These are phyloP conservation scores for Tolypocladium tundrense DNA, from an alignment of 2,329 filamentous ascomycete species.

Conservation along the genomic window DNA sequence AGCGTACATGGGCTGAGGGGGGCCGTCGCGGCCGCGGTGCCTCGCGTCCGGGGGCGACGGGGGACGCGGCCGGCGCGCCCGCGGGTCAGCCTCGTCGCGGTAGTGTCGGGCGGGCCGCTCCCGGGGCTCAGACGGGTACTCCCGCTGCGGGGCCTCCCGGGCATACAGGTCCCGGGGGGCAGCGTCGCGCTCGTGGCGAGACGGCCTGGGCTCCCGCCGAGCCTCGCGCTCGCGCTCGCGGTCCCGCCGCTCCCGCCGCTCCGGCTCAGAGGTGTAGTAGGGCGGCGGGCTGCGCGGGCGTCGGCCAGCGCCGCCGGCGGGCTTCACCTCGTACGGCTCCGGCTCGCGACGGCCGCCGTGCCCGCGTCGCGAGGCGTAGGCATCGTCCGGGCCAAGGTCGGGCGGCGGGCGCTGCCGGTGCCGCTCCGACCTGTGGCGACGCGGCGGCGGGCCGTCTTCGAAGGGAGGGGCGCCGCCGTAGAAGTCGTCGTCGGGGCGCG, in stretches of 20 bases:
- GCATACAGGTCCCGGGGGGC: background rate
- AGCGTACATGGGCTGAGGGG: conserved; percentile 2
- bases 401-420: conserved; percentile 6
- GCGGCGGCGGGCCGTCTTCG: conserved; percentile 5
- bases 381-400: conserved; percentile 4
- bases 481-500: conserved; percentile 15
- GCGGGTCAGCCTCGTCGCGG: conserved; percentile 6
- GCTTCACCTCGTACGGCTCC: conserved; percentile 1
- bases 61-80: conserved; percentile 9
- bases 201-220: background rate
- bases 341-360: conserved; percentile 3
- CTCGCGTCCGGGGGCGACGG: conserved; percentile 9
- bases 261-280: conserved; percentile 3
- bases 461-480: conserved; percentile 3
- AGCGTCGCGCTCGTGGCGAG: background rate
- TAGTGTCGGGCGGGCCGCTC: background rate
- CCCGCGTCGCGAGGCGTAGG: conserved; percentile 5
- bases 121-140: background rate
- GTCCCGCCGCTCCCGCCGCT: background rate
- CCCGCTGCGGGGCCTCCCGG: background rate
- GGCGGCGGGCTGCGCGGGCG: conserved; percentile 7
- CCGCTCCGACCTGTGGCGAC: conserved; percentile 13
- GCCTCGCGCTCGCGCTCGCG: background rate
- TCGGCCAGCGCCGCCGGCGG: background rate
- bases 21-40: conserved; percentile 7